These are phyloP conservation scores for Crucihimalaya himalaica DNA, from an alignment of 345 rosid species.

Conservation along the genomic window DNA sequence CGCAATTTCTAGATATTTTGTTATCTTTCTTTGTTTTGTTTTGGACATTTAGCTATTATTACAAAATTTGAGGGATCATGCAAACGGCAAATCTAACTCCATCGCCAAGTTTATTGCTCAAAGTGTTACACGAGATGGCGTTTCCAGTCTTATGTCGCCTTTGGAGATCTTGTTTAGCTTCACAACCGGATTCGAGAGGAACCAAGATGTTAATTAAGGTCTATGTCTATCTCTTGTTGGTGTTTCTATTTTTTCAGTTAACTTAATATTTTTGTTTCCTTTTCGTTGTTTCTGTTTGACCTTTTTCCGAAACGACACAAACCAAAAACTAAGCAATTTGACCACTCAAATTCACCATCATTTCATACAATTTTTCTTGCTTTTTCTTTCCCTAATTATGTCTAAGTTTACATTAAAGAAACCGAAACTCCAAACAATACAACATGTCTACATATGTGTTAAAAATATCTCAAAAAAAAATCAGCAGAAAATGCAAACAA, in stretches of 20 bases:
- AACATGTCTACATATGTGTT: constrained; percentile 17
- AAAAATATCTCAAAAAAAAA: not conserved
- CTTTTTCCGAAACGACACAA: not conserved
- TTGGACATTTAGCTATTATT: not conserved
- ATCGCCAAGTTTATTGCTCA: not conserved
- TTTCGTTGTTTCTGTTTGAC: not conserved
- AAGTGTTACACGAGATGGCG: not conserved
- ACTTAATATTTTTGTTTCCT: not conserved
- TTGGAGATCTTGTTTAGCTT: not conserved
- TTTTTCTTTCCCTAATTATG: not conserved
- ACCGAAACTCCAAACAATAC: constrained; percentile 26
- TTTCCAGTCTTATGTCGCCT: not conserved
- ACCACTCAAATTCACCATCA: constrained; percentile 15
- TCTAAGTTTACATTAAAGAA: constrained; percentile 4
- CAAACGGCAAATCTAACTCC: not conserved
- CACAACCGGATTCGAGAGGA: not conserved
- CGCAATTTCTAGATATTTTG: not conserved
- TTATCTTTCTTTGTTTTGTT: not conserved
- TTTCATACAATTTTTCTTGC: not conserved
- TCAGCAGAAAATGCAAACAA: constrained; percentile 9
- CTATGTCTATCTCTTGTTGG: not conserved
- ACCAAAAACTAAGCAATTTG: not conserved
- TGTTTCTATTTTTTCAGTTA: not conserved
- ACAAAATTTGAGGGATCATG: not conserved
- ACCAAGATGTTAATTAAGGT: not conserved